Evolutionary conservation across 2,329 filamentous ascomycete species (phyloP).

Genomic region (Tothia fuscella): DNA sequence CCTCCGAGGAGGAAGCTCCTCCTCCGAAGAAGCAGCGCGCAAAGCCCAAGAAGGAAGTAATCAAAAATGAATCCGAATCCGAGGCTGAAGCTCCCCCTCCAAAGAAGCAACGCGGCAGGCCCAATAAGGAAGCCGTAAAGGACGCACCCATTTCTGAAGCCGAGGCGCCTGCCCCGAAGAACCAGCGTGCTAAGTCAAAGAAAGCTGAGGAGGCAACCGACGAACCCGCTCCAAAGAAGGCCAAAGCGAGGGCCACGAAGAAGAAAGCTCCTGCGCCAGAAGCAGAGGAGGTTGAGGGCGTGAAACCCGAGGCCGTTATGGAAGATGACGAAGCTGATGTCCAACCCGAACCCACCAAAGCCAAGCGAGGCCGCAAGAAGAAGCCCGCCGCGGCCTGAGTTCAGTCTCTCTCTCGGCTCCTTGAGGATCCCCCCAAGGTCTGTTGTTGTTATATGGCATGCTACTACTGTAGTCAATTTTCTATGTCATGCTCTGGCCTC

Average conservation of each 20-base stretch:
- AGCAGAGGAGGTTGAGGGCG: background rate
- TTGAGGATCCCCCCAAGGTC: no score
- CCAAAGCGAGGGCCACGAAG: conserved; percentile 2
- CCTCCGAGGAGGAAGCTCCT: background rate
- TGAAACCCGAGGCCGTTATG: background rate
- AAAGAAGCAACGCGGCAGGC: conserved; percentile 10
- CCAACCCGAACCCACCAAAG: background rate
- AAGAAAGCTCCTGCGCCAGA: background rate
- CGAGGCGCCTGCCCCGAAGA: conserved; percentile 12
- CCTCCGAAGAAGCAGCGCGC: conserved; percentile 10
- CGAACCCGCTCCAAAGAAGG: conserved; percentile 13
- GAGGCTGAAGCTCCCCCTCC: conserved; percentile 2
- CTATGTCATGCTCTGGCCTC: no score
- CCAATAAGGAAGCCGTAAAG: conserved; percentile 8
- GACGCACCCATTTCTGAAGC: background rate
- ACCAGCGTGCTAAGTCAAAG: conserved; percentile 11
- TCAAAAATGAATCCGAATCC: conserved; percentile 14
- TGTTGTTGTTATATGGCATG: no score
- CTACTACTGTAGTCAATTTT: no score
- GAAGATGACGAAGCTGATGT: conserved; percentile 6
- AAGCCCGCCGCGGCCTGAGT: no score
- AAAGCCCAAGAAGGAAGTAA: conserved; percentile 19
- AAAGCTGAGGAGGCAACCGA: conserved; percentile 13
- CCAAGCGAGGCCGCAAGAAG: conserved; percentile 2
- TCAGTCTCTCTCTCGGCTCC: no score